Evolutionary conservation across 2,329 filamentous ascomycete genomes (phyloP), one percentile per base, ranked within the genome.

Genomic region (Sphaerulina populicola): DNA sequence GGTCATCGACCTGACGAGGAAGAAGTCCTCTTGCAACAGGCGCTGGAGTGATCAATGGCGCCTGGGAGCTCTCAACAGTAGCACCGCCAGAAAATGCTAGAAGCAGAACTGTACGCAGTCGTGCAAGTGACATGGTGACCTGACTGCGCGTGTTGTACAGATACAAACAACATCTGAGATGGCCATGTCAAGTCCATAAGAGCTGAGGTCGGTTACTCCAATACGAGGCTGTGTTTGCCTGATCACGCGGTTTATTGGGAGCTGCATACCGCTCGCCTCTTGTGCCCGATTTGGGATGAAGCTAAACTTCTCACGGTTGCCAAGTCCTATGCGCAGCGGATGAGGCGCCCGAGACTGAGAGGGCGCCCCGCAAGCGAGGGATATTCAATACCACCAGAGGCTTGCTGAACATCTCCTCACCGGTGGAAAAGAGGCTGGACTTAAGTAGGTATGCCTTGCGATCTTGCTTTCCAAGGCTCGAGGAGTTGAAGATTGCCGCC

Each of bases 241-340:
- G 33, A 36, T 36, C 33, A 8, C 33, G 33, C 11, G 33, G 37
- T 18, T 18, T 15, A 21, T 39, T 36, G 8, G 18, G 11, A 30
- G 37, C 37, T 49, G 46, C 46, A 49, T 49, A 23, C 27, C 39
- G 38, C 15, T 30, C 38, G 39, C 29, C 15, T 36, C 29, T 21
- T 31, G 15, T 49, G 39, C 8, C 46, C 30, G 4, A 27, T 35
- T 30, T 35, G 21, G 39, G 38, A 48, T 21, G 11, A 3, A 42
- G 39, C 38, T 39, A 49, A 30, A 42, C 46, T 42, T 36, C 5
- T 33, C 27, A 14, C 9, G 39, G 46, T 23, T 37, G 46, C 39
- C 38, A 49, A 36, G 38, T n/a, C 30, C 21, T 43, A 23, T 47
- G 12, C 18, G 23, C 9, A 27, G 30, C 46, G 38, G 30, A 21